A percentile compares a stretch with the other conserved stretches of the same genome.
Evolutionary conservation across 306 rosid species (phyloP).

Genomic region (Dalbergia cultrata): DNA sequence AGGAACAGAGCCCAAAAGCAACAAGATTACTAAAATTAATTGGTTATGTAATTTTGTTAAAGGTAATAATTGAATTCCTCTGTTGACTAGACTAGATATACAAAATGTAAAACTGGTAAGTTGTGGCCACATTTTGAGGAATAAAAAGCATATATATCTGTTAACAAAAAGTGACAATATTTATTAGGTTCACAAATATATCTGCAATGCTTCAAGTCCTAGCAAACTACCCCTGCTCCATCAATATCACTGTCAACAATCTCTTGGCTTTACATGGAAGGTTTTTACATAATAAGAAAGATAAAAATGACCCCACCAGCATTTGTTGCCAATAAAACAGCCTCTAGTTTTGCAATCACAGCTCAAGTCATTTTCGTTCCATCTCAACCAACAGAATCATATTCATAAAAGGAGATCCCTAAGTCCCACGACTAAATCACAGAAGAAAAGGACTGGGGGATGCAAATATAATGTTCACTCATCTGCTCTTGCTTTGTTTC

Average conservation of each 20-base stretch:
- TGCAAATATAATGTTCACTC: conserved; percentile 33
- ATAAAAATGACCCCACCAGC: conserved; percentile 48
- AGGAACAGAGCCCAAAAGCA: conserved; percentile 22
- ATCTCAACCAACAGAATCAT: conserved; percentile 41
- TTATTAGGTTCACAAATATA: neutral
- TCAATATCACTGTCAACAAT: conserved; percentile 44
- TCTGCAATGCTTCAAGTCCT: conserved; percentile 32
- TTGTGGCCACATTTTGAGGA: neutral
- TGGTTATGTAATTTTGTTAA: neutral
- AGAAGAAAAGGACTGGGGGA: conserved; percentile 17
- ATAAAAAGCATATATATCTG: neutral
- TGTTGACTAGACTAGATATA: conserved; percentile 6
- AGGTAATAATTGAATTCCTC: conserved; percentile 28
- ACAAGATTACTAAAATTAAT: neutral
- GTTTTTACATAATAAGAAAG: conserved; percentile 42
- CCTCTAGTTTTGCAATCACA: conserved; percentile 37
- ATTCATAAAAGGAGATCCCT: conserved; percentile 35
- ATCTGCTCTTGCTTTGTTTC: conserved; percentile 38
- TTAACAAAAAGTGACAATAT: neutral
- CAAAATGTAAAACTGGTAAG: neutral
- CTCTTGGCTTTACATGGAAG: conserved; percentile 39
- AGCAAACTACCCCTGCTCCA: conserved; percentile 42
- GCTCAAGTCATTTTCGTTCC: conserved; percentile 40
- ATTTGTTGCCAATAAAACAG: conserved; percentile 46
- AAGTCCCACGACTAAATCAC: conserved; percentile 39